Evolutionary conservation across 495 filamentous ascomycete genomes (phyloP).

Genomic region (Xylaria curta): DNA sequence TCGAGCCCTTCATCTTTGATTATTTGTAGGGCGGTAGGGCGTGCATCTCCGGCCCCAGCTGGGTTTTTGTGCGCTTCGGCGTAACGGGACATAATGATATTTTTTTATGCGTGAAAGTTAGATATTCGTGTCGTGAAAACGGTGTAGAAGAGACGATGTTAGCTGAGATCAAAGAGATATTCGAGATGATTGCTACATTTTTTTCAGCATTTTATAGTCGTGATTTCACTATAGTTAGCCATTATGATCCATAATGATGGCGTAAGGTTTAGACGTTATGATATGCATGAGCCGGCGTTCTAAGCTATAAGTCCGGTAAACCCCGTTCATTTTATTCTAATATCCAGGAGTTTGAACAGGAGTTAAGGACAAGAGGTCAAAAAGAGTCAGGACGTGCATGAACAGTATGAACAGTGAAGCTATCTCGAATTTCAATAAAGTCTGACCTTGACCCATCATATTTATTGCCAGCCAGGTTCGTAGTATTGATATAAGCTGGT

Average conservation of each 20-base stretch:
- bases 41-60: slow-evolving; percentile 57
- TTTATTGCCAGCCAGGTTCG: not conserved
- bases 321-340: not conserved
- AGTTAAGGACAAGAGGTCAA: not conserved
- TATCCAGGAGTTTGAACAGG: not conserved
- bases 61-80: slow-evolving; percentile 45
- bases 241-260: not conserved
- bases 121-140: not conserved
- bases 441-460: not conserved
- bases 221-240: not conserved
- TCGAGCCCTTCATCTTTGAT: slow-evolving; percentile 55
- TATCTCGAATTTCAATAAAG: not conserved
- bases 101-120: not conserved
- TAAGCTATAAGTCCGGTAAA: slow-evolving; percentile 15
- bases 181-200: not conserved
- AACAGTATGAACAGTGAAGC: not conserved
- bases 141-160: not conserved
- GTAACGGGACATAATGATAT: slow-evolving; percentile 42
- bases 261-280: not conserved
- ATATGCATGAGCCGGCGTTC: slow-evolving; percentile 20
- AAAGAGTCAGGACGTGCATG: slow-evolving; percentile 3
- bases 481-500: not conserved
- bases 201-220: not conserved
- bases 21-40: slow-evolving; percentile 62
- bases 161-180: not conserved